Evolutionary conservation across 768 basidiomycete genomes (phyloP), one percentile per base, ranked within the genome.

Genomic region (Macrolepiota fuliginosa): DNA sequence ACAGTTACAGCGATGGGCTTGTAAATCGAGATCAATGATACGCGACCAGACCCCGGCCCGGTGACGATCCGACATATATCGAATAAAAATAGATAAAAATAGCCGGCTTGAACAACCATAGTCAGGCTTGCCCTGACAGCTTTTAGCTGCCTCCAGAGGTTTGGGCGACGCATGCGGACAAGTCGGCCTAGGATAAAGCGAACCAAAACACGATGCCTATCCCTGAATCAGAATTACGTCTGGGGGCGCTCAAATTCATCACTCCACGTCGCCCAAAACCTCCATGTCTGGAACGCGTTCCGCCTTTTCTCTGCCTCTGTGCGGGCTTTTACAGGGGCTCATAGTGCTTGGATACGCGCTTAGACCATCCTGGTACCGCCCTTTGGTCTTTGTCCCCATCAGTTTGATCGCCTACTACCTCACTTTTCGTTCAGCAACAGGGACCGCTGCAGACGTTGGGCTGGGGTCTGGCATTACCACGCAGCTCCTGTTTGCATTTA

Each of bases 381-480:
- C 60, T 25, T 10, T 61, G 3, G 11, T 55, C 7, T 61, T 67
- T n/a, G 17, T 64, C 13, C 65, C 66, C 0, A 57, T 73, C 9
- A 25, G 46, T 10, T 55, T 62, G 12, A 63, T 72, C 36, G 54
- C 64, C 32, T 66, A 67, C 64, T 63, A 70, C 62, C 62, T 73
- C 35, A 66, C 75, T 39, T 67, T 67, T 42, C 60, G 68, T 36
- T 73, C 71, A 1, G 72, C 68, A 22, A 72, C 73, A 1, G 73
- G 71, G 15, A 66, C 72, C 51, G 54, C 65, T 3, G 42, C 56
- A 1, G 72, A 73, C 60, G 32, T 69, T 0, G 68, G 63, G 4
- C n/a, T 73, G 4, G 73, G 69, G 10, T 65, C 66, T 45, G 58
- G 66, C 12, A 65, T 72, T 12, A 54, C 69, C 0, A 63, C 65